Conservation (phyloP, 1,284 basidiomycete species). For the Calocybe gambosa region DNA sequence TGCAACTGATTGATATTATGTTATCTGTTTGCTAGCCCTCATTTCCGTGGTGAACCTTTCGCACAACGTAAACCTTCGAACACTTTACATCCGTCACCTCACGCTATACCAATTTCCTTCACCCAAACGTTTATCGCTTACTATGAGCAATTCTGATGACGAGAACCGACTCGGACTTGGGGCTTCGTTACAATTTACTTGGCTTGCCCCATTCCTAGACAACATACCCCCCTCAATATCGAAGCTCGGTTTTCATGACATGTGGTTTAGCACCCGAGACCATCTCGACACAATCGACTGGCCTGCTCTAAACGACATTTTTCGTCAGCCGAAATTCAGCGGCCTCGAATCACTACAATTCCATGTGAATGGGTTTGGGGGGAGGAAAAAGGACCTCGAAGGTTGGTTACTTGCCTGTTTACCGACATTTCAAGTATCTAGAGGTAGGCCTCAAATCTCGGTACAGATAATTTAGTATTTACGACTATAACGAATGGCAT, state of each 20-base stretch:
- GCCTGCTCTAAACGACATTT: constrained; percentile 16
- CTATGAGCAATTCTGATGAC: background rate
- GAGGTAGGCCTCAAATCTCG: constrained; percentile 1
- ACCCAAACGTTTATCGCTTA: constrained; percentile 3
- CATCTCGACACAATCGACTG: constrained; percentile 26
- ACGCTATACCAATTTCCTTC: constrained; percentile 26
- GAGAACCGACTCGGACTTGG: background rate
- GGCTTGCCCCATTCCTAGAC: constrained; percentile 22
- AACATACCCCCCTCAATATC: constrained; percentile 16
- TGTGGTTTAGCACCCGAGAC: constrained; percentile 26
- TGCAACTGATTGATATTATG: background rate
- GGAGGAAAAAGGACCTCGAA: constrained; percentile 5
- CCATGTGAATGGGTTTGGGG: constrained; percentile 8
- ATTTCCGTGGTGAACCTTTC: constrained; percentile 14
- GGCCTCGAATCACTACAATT: constrained; percentile 7
- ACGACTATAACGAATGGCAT: too few relatives aligned
- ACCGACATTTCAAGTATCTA: background rate
- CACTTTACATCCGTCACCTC: constrained; percentile 22
- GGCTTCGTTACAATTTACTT: constrained; percentile 18
- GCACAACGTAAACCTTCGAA: constrained; percentile 15
- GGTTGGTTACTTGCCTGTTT: constrained; percentile 11
- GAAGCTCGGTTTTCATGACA: constrained; percentile 17
- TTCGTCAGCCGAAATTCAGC: constrained; percentile 2
- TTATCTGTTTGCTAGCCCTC: constrained; percentile 6
- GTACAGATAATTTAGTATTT: background rate